Conservation (phyloP, 2,329 filamentous ascomycete genomes). For the Thielaviopsis populi region DNA sequence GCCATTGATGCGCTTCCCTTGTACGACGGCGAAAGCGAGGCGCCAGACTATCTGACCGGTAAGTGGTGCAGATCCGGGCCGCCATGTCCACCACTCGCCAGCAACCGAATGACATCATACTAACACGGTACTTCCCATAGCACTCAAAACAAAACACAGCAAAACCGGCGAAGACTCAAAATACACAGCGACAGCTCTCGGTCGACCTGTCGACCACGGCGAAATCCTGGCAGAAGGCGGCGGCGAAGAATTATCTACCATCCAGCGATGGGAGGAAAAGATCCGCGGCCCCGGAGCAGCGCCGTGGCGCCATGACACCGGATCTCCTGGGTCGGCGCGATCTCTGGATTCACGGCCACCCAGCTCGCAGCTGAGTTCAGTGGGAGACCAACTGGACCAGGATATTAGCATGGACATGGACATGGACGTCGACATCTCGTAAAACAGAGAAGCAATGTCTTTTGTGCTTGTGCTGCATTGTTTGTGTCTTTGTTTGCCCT, state of each 20-base stretch:
- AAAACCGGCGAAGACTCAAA: constrained; percentile 77
- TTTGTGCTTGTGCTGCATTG: not conserved
- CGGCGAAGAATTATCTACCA: constrained; percentile 45
- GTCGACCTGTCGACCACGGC: constrained; percentile 54
- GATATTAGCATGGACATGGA: constrained; percentile 34
- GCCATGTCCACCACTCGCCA: not conserved
- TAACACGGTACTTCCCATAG: constrained; percentile 27
- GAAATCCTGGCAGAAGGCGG: constrained; percentile 61
- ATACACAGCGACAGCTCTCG: constrained; percentile 72
- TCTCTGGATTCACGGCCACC: constrained; percentile 29
- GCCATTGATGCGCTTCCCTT: constrained; percentile 72
- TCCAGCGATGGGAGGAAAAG: constrained; percentile 48
- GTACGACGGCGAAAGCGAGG: constrained; percentile 48
- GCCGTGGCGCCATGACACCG: constrained; percentile 11
- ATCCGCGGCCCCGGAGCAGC: constrained; percentile 22
- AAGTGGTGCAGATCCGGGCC: not conserved
- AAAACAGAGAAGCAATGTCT: not conserved
- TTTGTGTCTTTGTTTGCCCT: not conserved
- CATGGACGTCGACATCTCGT: constrained; percentile 20
- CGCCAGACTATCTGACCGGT: constrained; percentile 57
- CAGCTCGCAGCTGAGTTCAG: constrained; percentile 43
- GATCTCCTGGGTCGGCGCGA: constrained; percentile 1
- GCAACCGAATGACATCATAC: not conserved
- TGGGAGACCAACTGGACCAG: constrained; percentile 33
- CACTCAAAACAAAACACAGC: constrained; percentile 81